These are phyloP conservation scores for Castanospermum australe DNA, from an alignment of 306 rosid species.

Conservation along the genomic window DNA sequence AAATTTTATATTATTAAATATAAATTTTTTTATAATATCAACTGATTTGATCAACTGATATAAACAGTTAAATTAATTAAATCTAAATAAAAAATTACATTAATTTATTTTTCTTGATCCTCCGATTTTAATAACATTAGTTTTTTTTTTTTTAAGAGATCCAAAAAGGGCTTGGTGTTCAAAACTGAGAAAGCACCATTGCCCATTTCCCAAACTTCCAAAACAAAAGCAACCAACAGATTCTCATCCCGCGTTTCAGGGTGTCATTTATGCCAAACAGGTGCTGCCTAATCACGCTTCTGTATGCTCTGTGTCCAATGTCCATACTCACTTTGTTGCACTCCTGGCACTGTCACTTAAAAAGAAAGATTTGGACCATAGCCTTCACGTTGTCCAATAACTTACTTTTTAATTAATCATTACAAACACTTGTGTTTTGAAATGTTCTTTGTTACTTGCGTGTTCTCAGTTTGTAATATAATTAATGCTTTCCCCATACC, in stretches of 20 bases:
- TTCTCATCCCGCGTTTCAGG: background rate
- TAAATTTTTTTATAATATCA: too few relatives aligned
- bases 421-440: background rate
- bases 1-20: too few relatives aligned
- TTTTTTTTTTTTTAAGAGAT: background rate
- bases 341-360: background rate
- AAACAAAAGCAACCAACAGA: background rate
- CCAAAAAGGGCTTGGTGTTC: background rate
- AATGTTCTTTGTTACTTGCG: background rate
- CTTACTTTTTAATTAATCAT: background rate
- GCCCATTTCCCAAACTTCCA: background rate
- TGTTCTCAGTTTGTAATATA: background rate
- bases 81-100: too few relatives aligned
- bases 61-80: too few relatives aligned
- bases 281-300: background rate
- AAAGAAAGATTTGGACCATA: background rate
- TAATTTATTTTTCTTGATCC: too few relatives aligned
- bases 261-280: conserved; percentile 18
- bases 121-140: too few relatives aligned
- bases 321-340: background rate
- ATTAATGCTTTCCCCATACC: background rate
- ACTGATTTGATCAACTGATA: too few relatives aligned
- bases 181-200: background rate
- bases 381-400: too few relatives aligned
- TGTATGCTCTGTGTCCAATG: background rate